Evolutionary conservation across 257 asterid genomes (phyloP), one percentile per base, ranked within the genome.

Genomic region (Eustoma russellianum): DNA sequence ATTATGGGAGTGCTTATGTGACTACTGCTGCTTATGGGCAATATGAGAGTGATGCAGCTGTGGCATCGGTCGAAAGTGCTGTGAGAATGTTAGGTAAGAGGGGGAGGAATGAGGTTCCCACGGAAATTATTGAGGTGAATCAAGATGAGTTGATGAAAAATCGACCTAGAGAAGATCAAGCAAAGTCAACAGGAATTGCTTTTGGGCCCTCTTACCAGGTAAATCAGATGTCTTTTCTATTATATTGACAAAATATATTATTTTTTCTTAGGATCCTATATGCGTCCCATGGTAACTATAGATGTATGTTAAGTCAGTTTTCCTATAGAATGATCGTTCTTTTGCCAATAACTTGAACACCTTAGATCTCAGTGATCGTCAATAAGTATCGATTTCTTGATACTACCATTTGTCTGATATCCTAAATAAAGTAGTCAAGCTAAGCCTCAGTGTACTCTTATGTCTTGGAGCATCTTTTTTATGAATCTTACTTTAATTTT

Each of bases 191-290:
- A 58, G 97, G 97, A 57, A 83, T 86, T 69, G 96, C 96, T 48
- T 90, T 90, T 75, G 98, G 98, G 46, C 95, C 98, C 45, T 65
- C 95, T 14, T 84, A 83, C 67, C 81, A 75, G 98, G 98, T 90
- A 77, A 24, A 16, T 48, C 9, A 5, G 11, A 38, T 60, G 41
- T 28, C 41, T 16, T 15, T 38, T 18, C 30, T 41, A 0, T 45
- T 38, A 11, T 38, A 0, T 38, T 38, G 43, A 11, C 7, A 38
- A 8, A 7, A 2, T 17, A 11, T 14, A 17, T 54, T 40, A 7
- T 3, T 4, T 38, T 30, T 17, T 24, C 35, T 54, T 11, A 35
- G 16, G 59, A 17, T 54, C 59, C 35, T 41, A 2, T 13, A 38
- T 33, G 19, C 41, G 4, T 16, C 14, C 60, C 9, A 17, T 46